Evolutionary conservation across 345 rosid genomes (phyloP).

Genomic region (Corymbia maculata): DNA sequence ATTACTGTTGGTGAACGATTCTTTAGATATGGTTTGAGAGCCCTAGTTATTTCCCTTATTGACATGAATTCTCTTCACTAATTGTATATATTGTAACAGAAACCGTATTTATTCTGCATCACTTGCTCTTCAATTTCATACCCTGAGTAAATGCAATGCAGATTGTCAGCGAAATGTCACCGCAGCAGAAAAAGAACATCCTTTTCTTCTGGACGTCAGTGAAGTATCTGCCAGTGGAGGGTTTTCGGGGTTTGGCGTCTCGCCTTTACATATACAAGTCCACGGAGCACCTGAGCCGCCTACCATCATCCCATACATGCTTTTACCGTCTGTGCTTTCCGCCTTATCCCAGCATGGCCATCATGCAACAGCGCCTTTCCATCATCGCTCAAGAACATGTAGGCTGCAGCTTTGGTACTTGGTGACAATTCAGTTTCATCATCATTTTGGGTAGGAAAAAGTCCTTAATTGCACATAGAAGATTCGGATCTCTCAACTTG

Average conservation of each 20-base stretch:
- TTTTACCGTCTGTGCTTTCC: conserved; percentile 77
- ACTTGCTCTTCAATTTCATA: background rate
- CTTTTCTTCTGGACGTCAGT: conserved; percentile 86
- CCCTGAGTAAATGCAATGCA: conserved; percentile 14
- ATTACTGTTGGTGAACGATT: background rate
- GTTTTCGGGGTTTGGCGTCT: conserved; percentile 74
- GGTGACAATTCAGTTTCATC: conserved; percentile 21
- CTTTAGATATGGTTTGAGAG: background rate
- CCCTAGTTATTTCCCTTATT: background rate
- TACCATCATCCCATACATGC: conserved; percentile 87
- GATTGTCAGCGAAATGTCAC: conserved; percentile 66
- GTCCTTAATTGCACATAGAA: conserved; percentile 38
- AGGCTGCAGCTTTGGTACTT: conserved; percentile 85
- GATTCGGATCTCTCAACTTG: conserved; percentile 18
- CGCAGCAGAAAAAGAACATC: conserved; percentile 47
- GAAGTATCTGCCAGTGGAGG: conserved; percentile 81
- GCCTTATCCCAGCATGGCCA: conserved; percentile 40
- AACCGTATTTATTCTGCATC: background rate
- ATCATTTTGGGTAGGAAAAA: conserved; percentile 1
- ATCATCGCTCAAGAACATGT: conserved; percentile 77
- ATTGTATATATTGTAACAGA: background rate
- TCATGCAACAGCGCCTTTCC: conserved; percentile 57
- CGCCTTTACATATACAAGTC: conserved; percentile 58
- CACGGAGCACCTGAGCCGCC: conserved; percentile 35
- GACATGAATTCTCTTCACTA: background rate